Evolutionary conservation across 1,284 basidiomycete genomes (phyloP).

Genomic region (Xanthoconium separans): DNA sequence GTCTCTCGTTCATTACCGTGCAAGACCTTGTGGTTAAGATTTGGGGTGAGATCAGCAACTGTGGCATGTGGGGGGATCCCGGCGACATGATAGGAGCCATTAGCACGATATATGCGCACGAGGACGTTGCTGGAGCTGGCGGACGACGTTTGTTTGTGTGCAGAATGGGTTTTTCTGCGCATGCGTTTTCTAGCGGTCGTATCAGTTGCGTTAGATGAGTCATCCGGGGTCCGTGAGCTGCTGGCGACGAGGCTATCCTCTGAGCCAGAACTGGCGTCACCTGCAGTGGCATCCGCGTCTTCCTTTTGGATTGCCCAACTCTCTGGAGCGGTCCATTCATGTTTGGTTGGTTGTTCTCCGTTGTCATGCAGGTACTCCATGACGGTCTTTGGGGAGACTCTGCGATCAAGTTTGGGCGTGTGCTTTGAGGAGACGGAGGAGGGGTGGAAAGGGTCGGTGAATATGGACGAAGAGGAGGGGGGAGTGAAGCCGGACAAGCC

Average conservation of each 20-base stretch:
- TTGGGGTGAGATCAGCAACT: conserved; percentile 66
- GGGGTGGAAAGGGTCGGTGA: conserved; percentile 49
- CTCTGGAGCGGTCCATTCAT: conserved; percentile 34
- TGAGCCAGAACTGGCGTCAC: conserved; percentile 27
- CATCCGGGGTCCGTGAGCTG: conserved; percentile 20
- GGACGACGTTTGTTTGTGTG: conserved; percentile 19
- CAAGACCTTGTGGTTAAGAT: conserved; percentile 59
- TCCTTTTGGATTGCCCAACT: conserved; percentile 37
- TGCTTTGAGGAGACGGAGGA: conserved; percentile 15
- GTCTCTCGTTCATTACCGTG: conserved; percentile 48
- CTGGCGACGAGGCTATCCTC: conserved; percentile 27
- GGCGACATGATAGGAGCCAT: conserved; percentile 74
- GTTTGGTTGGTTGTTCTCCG: conserved; percentile 7
- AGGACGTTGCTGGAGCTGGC: conserved; percentile 24
- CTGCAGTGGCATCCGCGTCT: conserved; percentile 17
- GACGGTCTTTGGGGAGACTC: conserved; percentile 51
- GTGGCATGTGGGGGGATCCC: conserved; percentile 66
- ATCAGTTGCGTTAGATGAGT: conserved; percentile 16
- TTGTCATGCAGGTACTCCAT: conserved; percentile 7
- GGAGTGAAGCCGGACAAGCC: conserved; percentile 31
- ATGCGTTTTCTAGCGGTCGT: conserved; percentile 17
- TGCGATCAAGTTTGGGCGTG: conserved; percentile 27
- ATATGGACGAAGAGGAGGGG: conserved; percentile 34
- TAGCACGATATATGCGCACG: conserved; percentile 73
- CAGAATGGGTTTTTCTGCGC: conserved; percentile 26